Evolutionary conservation across 441 rosid species (phyloP).

Genomic region (Erysimum cheiri): DNA sequence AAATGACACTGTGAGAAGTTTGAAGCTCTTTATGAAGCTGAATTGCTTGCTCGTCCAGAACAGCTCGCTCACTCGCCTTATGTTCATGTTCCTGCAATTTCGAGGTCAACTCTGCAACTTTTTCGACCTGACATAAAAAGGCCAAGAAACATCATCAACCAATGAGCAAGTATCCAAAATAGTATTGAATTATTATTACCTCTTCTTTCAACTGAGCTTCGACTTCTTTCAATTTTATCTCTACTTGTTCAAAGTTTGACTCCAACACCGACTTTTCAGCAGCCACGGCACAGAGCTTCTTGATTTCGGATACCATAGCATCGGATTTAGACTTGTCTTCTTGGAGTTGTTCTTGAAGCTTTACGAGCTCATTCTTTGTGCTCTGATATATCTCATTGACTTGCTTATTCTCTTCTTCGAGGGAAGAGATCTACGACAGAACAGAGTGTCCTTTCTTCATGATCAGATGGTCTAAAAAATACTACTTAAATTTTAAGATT

Average conservation of each 20-base stretch:
- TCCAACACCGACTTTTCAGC: conserved; percentile 61
- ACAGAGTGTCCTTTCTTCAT: conserved; percentile 22
- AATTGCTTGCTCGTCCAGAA: background rate
- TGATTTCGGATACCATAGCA: conserved; percentile 55
- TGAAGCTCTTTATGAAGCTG: conserved; percentile 49
- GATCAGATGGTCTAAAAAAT: conserved; percentile 1
- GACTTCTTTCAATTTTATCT: conserved; percentile 48
- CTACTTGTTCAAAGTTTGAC: conserved; percentile 59
- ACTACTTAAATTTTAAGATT: background rate
- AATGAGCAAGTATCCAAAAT: conserved; percentile 3
- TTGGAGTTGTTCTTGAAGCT: conserved; percentile 66
- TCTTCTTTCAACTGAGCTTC: conserved; percentile 59
- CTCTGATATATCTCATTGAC: conserved; percentile 66
- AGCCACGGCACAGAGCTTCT: conserved; percentile 53
- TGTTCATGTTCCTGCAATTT: conserved; percentile 54
- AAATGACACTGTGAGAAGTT: conserved; percentile 46
- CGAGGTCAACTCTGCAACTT: conserved; percentile 53
- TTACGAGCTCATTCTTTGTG: conserved; percentile 70
- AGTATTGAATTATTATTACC: conserved; percentile 40
- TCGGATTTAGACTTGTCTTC: conserved; percentile 58
- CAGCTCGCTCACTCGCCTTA: conserved; percentile 49
- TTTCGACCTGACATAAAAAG: conserved; percentile 40
- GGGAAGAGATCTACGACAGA: conserved; percentile 63
- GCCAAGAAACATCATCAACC: conserved; percentile 11
- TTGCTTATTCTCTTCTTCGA: conserved; percentile 74